A percentile compares a stretch with the other conserved stretches of the same genome.
These are phyloP conservation scores for Boletus sp. DNA, from an alignment of 768 basidiomycete genomes.

Conservation along the genomic window DNA sequence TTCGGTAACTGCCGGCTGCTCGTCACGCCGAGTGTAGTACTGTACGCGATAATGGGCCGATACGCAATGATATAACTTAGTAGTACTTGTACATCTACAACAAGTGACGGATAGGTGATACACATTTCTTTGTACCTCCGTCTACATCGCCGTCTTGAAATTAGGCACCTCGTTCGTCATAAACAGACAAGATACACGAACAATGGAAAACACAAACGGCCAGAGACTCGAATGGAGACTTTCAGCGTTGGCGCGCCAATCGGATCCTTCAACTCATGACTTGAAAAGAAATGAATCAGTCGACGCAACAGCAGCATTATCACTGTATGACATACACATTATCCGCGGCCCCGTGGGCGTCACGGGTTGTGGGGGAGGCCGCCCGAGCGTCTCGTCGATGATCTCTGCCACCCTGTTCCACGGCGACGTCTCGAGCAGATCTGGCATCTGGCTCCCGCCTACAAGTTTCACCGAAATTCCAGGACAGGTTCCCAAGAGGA, in stretches of 20 bases:
- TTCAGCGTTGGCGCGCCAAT: neutral
- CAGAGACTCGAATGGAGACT: no score
- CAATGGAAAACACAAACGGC: neutral
- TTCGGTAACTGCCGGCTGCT: no score
- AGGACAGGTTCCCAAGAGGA: constrained; percentile 14
- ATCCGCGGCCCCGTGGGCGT: constrained; percentile 7
- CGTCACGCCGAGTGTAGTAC: no score
- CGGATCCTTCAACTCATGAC: constrained; percentile 8
- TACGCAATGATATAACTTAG: no score
- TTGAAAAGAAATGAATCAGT: neutral
- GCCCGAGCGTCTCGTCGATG: constrained; percentile 14
- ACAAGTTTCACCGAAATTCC: constrained; percentile 8
- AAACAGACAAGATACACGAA: neutral
- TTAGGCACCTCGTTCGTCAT: neutral
- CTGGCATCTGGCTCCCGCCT: neutral
- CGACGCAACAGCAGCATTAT: neutral
- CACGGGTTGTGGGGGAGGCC: constrained; percentile 6
- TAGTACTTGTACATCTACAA: neutral
- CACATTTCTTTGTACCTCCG: neutral
- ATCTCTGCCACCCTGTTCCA: constrained; percentile 23
- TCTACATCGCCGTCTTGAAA: neutral
- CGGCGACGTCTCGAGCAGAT: constrained; percentile 17
- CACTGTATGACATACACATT: constrained; percentile 15
- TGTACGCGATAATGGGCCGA: no score
- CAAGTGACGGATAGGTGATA: neutral